Percentiles rank a stretch among this genome's conserved stretches.
These are phyloP conservation scores for Neonectria coccinea DNA, from an alignment of 2,329 filamentous ascomycete genomes.

Conservation along the genomic window DNA sequence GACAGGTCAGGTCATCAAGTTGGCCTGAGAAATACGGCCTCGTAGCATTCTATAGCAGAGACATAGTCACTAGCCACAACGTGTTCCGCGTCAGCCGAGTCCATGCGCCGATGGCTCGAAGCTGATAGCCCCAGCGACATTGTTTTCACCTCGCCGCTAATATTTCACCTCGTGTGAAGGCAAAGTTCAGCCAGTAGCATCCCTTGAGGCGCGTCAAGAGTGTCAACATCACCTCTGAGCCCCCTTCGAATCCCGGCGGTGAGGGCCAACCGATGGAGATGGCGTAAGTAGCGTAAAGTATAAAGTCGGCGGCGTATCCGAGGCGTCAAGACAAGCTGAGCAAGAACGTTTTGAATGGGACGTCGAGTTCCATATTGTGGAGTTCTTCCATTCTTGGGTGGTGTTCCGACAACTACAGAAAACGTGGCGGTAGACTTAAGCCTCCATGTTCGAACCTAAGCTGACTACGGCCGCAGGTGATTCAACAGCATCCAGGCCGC, in stretches of 20 bases:
- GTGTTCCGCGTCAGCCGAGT: neutral
- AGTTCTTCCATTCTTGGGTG: neutral
- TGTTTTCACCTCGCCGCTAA: too few species aligned
- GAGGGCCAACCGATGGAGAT: neutral
- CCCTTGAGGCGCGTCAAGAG: neutral
- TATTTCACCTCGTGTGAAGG: neutral
- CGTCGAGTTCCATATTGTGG: neutral
- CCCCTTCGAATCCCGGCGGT: neutral
- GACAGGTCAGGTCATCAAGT: neutral
- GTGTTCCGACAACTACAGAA: neutral
- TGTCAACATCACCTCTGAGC: neutral
- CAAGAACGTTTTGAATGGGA: neutral
- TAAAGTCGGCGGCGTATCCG: neutral
- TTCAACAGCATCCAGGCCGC: neutral
- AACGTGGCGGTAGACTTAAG: neutral
- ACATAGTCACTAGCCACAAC: neutral
- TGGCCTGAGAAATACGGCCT: neutral
- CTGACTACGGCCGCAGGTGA: neutral
- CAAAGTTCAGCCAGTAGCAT: neutral
- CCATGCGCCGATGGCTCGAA: neutral
- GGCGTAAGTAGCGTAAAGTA: neutral
- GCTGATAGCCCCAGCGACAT: neutral
- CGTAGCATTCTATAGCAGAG: neutral
- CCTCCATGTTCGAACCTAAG: neutral
- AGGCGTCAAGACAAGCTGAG: neutral